phyloP scores from a whole-genome alignment of 139 green algal genomes.

The Volvox africanus region DNA sequence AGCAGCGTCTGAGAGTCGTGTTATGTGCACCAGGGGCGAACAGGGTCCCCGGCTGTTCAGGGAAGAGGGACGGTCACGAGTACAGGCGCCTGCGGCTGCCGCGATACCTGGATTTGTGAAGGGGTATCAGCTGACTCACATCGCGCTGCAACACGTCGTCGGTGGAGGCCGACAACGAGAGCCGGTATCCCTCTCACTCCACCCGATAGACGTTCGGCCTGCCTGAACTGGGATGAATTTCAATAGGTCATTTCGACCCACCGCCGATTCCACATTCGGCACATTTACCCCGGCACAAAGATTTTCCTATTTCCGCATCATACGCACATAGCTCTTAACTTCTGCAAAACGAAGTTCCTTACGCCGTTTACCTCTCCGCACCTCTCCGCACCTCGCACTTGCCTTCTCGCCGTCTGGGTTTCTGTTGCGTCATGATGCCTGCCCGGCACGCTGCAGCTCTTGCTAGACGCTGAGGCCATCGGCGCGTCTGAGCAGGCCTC shows the following conservation, averaged over 20 bases:
- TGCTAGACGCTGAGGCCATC: slow-evolving; percentile 94
- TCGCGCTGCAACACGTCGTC: background rate
- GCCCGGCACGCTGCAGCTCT: slow-evolving; percentile 56
- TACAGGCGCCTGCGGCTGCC: background rate
- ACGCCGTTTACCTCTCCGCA: background rate
- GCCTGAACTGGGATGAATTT: no score
- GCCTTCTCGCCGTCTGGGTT: background rate
- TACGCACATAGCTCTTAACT: background rate
- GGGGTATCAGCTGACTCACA: background rate
- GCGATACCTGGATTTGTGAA: background rate
- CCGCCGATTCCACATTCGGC: no score
- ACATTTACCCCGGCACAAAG: no score
- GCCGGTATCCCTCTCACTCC: no score
- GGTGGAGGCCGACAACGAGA: background rate
- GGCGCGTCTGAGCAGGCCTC: slow-evolving; percentile 90
- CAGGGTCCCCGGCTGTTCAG: background rate
- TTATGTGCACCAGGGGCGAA: background rate
- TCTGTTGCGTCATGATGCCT: background rate
- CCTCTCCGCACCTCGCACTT: background rate
- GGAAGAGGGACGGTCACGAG: background rate
- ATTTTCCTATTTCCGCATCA: no score
- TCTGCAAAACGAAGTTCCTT: background rate
- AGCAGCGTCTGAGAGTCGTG: background rate
- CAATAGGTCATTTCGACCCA: no score
- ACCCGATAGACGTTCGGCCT: no score